A percentile compares a stretch with the other conserved stretches of the same genome.
phyloP scores from a whole-genome alignment of 2,329 filamentous ascomycete species.

The Graphiopsis chlorocephala region DNA sequence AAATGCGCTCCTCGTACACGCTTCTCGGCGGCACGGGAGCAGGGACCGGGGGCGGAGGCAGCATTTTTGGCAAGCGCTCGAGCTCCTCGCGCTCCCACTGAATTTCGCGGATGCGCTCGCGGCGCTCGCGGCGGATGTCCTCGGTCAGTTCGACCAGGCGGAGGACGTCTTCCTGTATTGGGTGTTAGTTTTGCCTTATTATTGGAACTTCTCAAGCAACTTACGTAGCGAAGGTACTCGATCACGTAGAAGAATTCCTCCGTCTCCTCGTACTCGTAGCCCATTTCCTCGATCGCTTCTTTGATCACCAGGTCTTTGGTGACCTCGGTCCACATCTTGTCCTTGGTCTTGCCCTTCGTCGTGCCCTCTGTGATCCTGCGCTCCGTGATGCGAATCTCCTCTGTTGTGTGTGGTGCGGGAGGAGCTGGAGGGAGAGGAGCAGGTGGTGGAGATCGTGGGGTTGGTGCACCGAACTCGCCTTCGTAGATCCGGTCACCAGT shows the following conservation, averaged over 20 bases:
- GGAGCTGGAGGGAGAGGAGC: slow-evolving; percentile 24
- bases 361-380: slow-evolving; percentile 15
- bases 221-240: slow-evolving; percentile 82
- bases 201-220: slow-evolving; percentile 38
- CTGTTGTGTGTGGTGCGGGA: slow-evolving; percentile 31
- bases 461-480: slow-evolving; percentile 41
- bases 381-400: slow-evolving; percentile 39
- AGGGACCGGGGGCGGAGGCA: slow-evolving; percentile 43
- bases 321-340: slow-evolving; percentile 88
- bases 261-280: slow-evolving; percentile 89
- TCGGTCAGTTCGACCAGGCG: slow-evolving; percentile 80
- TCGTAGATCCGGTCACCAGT: slow-evolving; percentile 59
- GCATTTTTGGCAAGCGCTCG: slow-evolving; percentile 45
- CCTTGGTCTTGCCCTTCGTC: slow-evolving; percentile 26
- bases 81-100: slow-evolving; percentile 59
- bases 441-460: slow-evolving; percentile 24
- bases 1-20: slow-evolving; percentile 62
- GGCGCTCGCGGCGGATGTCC: slow-evolving; percentile 68
- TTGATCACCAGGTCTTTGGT: slow-evolving; percentile 86
- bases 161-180: slow-evolving; percentile 74
- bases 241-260: slow-evolving; percentile 89
- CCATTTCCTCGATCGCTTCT: slow-evolving; percentile 79
- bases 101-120: slow-evolving; percentile 58
- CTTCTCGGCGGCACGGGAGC: slow-evolving; percentile 29
- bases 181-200: slow-evolving; percentile 12